These are phyloP conservation scores for Forsythia viridissima DNA, from an alignment of 257 asterid species.

Conservation along the genomic window DNA sequence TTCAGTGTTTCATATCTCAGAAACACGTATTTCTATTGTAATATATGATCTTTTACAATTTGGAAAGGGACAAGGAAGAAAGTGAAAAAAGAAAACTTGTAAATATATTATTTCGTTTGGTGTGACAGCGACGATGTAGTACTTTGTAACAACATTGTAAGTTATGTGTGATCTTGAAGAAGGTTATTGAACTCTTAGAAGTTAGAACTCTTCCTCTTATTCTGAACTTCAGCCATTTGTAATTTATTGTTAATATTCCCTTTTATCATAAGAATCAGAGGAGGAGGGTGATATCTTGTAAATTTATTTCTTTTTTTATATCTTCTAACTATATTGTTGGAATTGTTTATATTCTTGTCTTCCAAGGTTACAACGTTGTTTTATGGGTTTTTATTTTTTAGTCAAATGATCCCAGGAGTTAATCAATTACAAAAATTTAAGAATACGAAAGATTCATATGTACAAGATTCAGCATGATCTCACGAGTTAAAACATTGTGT, in stretches of 20 bases:
- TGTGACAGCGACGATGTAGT: background rate
- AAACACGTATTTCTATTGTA: conserved; percentile 23
- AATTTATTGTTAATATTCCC: background rate
- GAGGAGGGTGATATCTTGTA: no score
- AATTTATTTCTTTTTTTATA: no score
- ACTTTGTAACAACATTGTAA: background rate
- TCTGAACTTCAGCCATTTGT: background rate
- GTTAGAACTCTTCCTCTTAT: no score
- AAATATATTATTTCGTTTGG: background rate
- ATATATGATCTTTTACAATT: background rate
- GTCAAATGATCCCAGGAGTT: no score
- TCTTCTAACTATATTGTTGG: no score
- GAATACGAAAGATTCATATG: no score
- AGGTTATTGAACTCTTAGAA: background rate
- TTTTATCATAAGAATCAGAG: background rate
- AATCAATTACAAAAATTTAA: no score
- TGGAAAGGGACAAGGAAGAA: background rate
- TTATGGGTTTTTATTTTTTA: no score
- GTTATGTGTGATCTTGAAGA: background rate
- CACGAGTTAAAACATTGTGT: no score
- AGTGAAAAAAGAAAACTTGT: background rate
- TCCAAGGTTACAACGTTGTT: no score
- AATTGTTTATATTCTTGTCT: no score
- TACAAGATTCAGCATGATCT: no score
- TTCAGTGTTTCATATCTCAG: conserved; percentile 35